phyloP scores from a whole-genome alignment of 2,329 filamentous ascomycete genomes.

The Neobulgaria alba region DNA sequence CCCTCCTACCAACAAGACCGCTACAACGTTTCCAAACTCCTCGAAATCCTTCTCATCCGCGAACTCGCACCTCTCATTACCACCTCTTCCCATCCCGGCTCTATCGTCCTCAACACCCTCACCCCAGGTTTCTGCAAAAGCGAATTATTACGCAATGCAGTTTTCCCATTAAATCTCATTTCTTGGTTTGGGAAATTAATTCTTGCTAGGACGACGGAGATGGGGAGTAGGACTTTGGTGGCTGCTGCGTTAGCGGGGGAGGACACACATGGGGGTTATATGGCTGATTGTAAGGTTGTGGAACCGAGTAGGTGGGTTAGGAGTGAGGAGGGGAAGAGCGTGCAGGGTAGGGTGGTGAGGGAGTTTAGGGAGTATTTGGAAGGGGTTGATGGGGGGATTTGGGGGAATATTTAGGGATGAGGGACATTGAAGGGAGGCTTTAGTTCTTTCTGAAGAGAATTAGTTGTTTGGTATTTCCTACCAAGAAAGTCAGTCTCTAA shows the following conservation, averaged over 20 bases:
- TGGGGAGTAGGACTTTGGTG: conserved; percentile 29
- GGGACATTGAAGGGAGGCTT: no score
- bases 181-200: conserved; percentile 19
- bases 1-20: conserved; percentile 20
- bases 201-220: conserved; percentile 27
- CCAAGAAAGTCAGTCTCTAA: no score
- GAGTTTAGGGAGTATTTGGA: conserved; percentile 38
- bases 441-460: no score
- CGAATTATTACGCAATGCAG: conserved; percentile 26
- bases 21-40: conserved; percentile 31
- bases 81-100: conserved; percentile 16
- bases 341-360: conserved; percentile 33
- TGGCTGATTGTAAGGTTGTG: conserved; percentile 21
- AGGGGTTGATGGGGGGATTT: conserved; percentile 33
- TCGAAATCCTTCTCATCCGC: conserved; percentile 27
- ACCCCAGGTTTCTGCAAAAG: conserved; percentile 30
- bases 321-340: conserved; percentile 31
- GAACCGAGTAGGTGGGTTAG: conserved; percentile 29
- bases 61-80: conserved; percentile 24
- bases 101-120: conserved; percentile 28
- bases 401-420: conserved; percentile 12
- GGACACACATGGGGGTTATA: conserved; percentile 27
- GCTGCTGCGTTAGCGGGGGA: conserved; percentile 24
- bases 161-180: conserved; percentile 19
- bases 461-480: no score